A percentile compares a stretch with the other conserved stretches of the same genome.
Evolutionary conservation across 202 grass and related monocot genomes (phyloP).

Genomic region (Zizania palustris): DNA sequence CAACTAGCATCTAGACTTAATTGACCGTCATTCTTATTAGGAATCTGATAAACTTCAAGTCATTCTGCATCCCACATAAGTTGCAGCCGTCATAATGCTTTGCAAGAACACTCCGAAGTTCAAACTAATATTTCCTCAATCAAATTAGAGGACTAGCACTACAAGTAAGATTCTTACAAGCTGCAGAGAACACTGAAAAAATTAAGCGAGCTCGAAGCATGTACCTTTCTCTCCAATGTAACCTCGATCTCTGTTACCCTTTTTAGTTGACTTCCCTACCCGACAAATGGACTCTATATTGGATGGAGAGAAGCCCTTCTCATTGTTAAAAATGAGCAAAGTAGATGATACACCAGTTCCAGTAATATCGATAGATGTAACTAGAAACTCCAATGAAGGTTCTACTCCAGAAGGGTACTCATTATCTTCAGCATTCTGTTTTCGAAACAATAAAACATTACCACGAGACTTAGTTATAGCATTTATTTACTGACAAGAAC

Average conservation of each 20-base stretch:
- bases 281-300: constrained; percentile 76
- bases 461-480: not conserved
- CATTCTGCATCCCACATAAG: not conserved
- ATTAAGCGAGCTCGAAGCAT: not conserved
- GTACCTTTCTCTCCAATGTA: constrained; percentile 87
- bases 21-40: not conserved
- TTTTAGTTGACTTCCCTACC: constrained; percentile 75
- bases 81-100: not conserved
- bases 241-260: constrained; percentile 57
- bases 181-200: not conserved
- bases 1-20: not conserved
- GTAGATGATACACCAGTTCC: constrained; percentile 58
- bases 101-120: not conserved
- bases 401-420: constrained; percentile 51
- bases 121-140: not conserved
- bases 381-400: constrained; percentile 64
- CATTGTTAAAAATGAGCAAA: constrained; percentile 75
- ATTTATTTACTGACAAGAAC: not conserved
- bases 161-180: not conserved
- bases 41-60: not conserved
- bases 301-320: constrained; percentile 54
- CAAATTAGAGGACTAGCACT: not conserved
- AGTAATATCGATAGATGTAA: constrained; percentile 66
- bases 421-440: constrained; percentile 80
- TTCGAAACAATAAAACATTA: not conserved